A percentile compares a stretch with the other conserved stretches of the same genome.
These are phyloP conservation scores for Penicillium brasilianum DNA, from an alignment of 2,329 filamentous ascomycete species.

Conservation along the genomic window DNA sequence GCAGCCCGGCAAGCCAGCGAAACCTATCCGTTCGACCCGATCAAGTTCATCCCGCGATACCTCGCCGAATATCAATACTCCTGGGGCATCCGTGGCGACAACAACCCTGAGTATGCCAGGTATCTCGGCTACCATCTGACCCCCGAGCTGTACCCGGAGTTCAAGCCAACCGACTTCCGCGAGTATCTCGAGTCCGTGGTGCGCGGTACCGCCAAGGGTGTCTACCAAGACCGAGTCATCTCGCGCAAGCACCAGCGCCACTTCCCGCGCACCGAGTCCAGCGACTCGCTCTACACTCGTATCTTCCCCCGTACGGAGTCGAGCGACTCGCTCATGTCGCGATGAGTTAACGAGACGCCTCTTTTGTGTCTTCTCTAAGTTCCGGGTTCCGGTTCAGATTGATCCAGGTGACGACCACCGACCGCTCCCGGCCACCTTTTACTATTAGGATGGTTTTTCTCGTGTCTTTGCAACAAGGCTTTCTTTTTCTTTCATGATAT, in stretches of 20 bases:
- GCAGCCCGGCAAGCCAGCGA: slow-evolving; percentile 42
- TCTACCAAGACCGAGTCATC: slow-evolving; percentile 44
- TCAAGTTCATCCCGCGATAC: slow-evolving; percentile 43
- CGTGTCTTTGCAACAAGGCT: background rate
- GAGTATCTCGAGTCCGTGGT: slow-evolving; percentile 50
- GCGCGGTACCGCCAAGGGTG: slow-evolving; percentile 46
- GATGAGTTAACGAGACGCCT: slow-evolving; percentile 28
- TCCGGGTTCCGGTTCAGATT: slow-evolving; percentile 14
- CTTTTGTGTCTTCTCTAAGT: slow-evolving; percentile 12
- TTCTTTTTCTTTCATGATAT: slow-evolving; percentile 24
- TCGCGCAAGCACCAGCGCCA: slow-evolving; percentile 44
- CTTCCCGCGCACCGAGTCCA: slow-evolving; percentile 45
- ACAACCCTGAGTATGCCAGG: slow-evolving; percentile 57
- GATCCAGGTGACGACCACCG: slow-evolving; percentile 17
- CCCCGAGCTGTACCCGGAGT: slow-evolving; percentile 61
- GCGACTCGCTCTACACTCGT: slow-evolving; percentile 42
- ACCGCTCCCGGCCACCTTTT: slow-evolving; percentile 8
- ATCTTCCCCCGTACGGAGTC: slow-evolving; percentile 45
- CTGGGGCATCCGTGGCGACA: slow-evolving; percentile 58
- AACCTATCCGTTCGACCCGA: slow-evolving; percentile 44
- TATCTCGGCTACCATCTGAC: slow-evolving; percentile 61
- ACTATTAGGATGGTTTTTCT: background rate
- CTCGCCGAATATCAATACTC: slow-evolving; percentile 53
- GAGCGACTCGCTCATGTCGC: slow-evolving; percentile 43
- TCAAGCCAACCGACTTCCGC: slow-evolving; percentile 48